phyloP scores from a whole-genome alignment of 768 basidiomycete species.

The Termitomyces sp. region DNA sequence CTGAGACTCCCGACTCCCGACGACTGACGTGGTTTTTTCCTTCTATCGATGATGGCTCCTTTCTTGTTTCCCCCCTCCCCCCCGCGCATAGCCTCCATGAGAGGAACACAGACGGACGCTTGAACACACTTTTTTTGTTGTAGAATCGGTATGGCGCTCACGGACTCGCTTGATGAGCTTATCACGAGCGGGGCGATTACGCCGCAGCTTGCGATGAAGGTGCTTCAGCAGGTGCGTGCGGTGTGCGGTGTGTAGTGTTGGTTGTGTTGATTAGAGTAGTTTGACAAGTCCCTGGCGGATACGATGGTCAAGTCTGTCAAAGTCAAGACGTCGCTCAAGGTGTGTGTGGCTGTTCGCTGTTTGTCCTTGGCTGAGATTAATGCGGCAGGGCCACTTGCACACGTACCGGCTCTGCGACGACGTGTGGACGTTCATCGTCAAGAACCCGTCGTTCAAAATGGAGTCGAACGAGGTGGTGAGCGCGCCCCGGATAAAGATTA shows the following conservation, averaged over 20 bases:
- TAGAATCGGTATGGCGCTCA: slow-evolving; percentile 96
- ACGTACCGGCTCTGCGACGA: slow-evolving; percentile 94
- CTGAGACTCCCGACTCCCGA: too few relatives aligned
- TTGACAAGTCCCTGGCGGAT: slow-evolving; percentile 93
- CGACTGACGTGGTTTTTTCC: too few relatives aligned
- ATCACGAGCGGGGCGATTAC: slow-evolving; percentile 96
- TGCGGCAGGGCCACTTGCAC: slow-evolving; percentile 72
- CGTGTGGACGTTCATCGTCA: slow-evolving; percentile 98
- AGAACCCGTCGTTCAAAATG: slow-evolving; percentile 93
- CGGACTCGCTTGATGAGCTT: slow-evolving; percentile 97
- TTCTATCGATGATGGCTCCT: background rate
- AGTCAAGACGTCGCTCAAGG: slow-evolving; percentile 91
- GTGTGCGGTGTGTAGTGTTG: background rate
- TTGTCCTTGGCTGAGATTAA: too few relatives aligned
- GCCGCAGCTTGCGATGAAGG: slow-evolving; percentile 97
- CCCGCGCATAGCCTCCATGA: too few relatives aligned
- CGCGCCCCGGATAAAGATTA: slow-evolving; percentile 87
- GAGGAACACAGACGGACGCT: too few relatives aligned
- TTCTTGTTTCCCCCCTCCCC: too few relatives aligned
- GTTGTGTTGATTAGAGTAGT: slow-evolving; percentile 44
- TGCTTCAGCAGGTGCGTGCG: slow-evolving; percentile 81
- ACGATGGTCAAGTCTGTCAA: slow-evolving; percentile 93
- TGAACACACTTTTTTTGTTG: too few relatives aligned
- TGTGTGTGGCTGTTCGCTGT: too few relatives aligned
- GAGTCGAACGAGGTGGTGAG: slow-evolving; percentile 78